Evolutionary conservation across 2,329 filamentous ascomycete genomes (phyloP).

Genomic region (Cladosporium sp.): DNA sequence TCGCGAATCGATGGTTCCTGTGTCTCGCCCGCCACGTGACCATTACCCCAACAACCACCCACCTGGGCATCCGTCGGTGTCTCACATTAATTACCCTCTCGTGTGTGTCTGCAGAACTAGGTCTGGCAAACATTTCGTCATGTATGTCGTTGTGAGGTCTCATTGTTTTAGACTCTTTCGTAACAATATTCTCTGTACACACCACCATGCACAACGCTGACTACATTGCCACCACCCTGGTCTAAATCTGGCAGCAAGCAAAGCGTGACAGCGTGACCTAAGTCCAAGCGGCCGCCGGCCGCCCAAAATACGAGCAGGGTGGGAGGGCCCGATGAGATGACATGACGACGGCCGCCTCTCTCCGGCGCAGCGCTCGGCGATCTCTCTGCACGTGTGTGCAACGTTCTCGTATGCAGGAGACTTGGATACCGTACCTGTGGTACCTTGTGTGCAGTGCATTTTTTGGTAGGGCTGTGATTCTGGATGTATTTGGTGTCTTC

Average conservation of each 20-base stretch:
- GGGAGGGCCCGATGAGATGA: slow-evolving; percentile 6
- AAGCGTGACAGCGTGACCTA: slow-evolving; percentile 5
- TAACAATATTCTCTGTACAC: not conserved
- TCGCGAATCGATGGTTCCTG: not conserved
- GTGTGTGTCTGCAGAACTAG: not conserved
- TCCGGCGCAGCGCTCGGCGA: not conserved
- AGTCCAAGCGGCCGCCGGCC: not conserved
- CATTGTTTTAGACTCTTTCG: not conserved
- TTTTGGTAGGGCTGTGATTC: not conserved
- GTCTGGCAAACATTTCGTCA: not conserved
- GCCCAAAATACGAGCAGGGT: slow-evolving; percentile 1
- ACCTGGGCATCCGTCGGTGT: not conserved
- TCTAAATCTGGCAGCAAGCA: slow-evolving; percentile 1
- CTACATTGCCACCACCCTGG: not conserved
- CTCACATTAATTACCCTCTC: not conserved
- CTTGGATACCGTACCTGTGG: not conserved
- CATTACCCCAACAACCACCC: slow-evolving; percentile 4
- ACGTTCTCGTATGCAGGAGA: not conserved
- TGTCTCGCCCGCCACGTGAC: slow-evolving; percentile 11
- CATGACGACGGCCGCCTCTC: not conserved
- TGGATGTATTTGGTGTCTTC: no score
- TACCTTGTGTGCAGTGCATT: not conserved
- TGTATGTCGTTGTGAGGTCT: not conserved
- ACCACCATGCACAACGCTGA: not conserved
- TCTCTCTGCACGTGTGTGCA: not conserved